Percentiles rank a stretch among this genome's conserved stretches.
Conservation (phyloP, 371 early-diverging fungal species). For the Actinomortierella ambigua region DNA sequence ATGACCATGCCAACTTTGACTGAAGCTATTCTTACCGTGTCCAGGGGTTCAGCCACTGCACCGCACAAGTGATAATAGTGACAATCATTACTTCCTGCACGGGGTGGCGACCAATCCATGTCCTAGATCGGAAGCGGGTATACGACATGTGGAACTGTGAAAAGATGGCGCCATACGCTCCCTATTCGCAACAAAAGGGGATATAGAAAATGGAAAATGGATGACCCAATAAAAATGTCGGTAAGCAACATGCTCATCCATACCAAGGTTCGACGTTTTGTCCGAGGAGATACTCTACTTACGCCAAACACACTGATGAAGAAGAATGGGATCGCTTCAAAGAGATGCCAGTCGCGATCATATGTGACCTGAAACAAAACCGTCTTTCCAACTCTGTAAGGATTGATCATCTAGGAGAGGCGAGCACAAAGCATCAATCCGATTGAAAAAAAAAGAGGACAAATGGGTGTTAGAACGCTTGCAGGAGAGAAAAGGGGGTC, state of each 20-base stretch:
- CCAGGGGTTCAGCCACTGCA: conserved; percentile 79
- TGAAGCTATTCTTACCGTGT: conserved; percentile 49
- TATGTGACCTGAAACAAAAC: conserved; percentile 96
- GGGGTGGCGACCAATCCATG: conserved; percentile 56
- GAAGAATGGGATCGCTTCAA: conserved; percentile 58
- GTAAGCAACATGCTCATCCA: conserved; percentile 3
- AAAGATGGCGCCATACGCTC: conserved; percentile 84
- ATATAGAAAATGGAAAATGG: conserved; percentile 63
- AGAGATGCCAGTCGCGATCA: conserved; percentile 86
- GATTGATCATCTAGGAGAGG: conserved; percentile 73
- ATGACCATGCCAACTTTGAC: too few species aligned
- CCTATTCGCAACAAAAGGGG: conserved; percentile 46
- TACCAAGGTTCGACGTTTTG: neutral
- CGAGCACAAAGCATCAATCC: neutral
- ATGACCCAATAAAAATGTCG: conserved; percentile 14
- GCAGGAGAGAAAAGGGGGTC: too few species aligned
- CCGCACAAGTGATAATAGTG: conserved; percentile 70
- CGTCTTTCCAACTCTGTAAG: conserved; percentile 92
- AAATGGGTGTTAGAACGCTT: neutral
- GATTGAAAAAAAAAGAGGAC: neutral
- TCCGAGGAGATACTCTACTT: conserved; percentile 5
- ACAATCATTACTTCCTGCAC: conserved; percentile 77
- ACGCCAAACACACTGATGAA: conserved; percentile 52
- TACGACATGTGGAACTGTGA: conserved; percentile 73
- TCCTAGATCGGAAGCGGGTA: conserved; percentile 63